Evolutionary conservation across 2,329 filamentous ascomycete species (phyloP), one percentile per base, ranked within the genome.

Genomic region (Pseudogymnoascus sp.): DNA sequence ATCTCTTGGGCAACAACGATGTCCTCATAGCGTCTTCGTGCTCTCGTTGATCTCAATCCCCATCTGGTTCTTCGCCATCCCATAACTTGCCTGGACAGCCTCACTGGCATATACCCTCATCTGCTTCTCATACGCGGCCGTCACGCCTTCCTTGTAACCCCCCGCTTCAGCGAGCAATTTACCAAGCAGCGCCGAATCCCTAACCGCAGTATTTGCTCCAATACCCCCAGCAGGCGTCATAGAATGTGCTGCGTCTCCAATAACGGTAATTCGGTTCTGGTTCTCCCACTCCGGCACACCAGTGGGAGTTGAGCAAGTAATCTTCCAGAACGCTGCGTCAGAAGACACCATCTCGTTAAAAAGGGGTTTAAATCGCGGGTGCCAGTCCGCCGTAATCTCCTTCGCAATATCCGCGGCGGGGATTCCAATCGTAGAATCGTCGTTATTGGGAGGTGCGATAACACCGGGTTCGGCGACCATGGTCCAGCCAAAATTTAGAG

Each of bases 241-340:
- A 0, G 76, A 77, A 63, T 85, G 82, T 2, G 71, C 81, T 0
- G 82, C 81, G 65, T 85, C 82, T 1, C 83, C 83, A 60, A 85
- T 80, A 0, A 84, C 74, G 0, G 82, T 85, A 8, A 85, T 81
- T 0, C 83, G 76, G 0, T 79, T 77, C 60, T 84, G 78, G 47
- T 83, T 86, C 7, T 73, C 66, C 85, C 85, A 87, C 47, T 80
- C 75, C 0, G 85, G 84, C 0, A 87, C 81, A 1, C 84, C 83
- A 0, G 75, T 75, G 0, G 84, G 84, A 0, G 77, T 79, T 0
- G 83, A 86, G 65, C 82, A 86, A 1, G 84, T 86, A 57, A 87
- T 86, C 66, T 86, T 87, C 82, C 83, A 86, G 65, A 87, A 87
- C 0, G 85, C 84, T 0, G 84, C 81, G 64, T 87, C 81, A 0